Evolutionary conservation across 2,329 filamentous ascomycete species (phyloP), one percentile per base, ranked within the genome.

Genomic region (Clathrospora elynae): DNA sequence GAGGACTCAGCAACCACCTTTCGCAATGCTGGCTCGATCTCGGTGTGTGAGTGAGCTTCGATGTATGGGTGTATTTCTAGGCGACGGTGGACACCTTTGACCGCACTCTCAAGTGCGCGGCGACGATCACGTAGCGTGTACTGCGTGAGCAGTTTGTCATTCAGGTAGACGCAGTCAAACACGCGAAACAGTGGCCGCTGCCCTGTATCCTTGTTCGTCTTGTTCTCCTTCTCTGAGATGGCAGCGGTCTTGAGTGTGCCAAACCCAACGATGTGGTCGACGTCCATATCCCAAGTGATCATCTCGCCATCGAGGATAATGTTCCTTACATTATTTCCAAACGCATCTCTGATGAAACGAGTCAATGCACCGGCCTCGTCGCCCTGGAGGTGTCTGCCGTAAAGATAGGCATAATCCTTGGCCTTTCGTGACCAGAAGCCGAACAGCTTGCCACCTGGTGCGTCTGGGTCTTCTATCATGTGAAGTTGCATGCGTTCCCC

Each of bases 401-500:
- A 99, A 0, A 99, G 79, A 60, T 96, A 93, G 0, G 91, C 93
- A 61, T 99, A 99, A 33, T 97, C 88, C 65, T 96, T 97, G 6
- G 88, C 92, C 70, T 95, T 97, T 36, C 93, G 82, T 2, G 92
- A 97, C 90, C 91, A 99, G 69, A 95, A 99, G 20, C 77, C 78
- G 66, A 97, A 96, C 13, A 76, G 77, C 42, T 78, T 83, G 0
- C 89, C 88, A 0, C 90, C 90, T 0, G 82, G 79, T 1, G 83
- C 73, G 1, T 70, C 71, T 3, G 83, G 74, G 54, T 96, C 89
- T 43, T 87, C 78, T 9, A 82, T 71, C 87, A 97, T 91, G 68
- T 99, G 93, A 66, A 99, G 79, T 68, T 99, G 93, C 86, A 99
- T 96, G 17, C 93, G 83, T 71, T 99, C 93, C 1, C 93, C 93